Evolutionary conservation across 208 protist genomes (phyloP), one percentile per base, ranked within the genome.

Genomic region (Wallacemonas collosoma): DNA sequence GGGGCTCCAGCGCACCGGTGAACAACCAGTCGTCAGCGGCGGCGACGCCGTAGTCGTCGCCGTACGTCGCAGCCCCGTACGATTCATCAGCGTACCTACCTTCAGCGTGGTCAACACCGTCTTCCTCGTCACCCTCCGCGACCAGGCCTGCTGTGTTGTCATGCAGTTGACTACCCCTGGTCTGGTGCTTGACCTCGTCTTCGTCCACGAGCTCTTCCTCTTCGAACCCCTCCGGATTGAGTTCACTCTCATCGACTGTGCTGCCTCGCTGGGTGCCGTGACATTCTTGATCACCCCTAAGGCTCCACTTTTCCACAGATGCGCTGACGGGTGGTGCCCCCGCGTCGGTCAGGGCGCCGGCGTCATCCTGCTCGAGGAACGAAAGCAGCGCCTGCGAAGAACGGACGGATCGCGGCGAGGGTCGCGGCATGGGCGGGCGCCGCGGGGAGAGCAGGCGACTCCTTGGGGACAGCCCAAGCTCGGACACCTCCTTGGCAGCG

Each of bases 11-110:
- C 3, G 62, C 64, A 11, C 54, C 58, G 0, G 40, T 55, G 53
- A 75, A 77, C 17, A 71, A 44, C 53, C 74, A 58, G 58, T 82
- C 76, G 51, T 86, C 79, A n/a, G 57, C 39, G 47, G 51, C 54
- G 9, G 51, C 51, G 51, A 56, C n/a, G 51, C 51, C 51, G 51
- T 26, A 12, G 51, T 35, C 7, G 36, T n/a, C 26, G 56, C 43
- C 15, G 56, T 62, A 8, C 56, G 6, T 38, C 1, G 6, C 56
- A 0, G 56, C 4, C 7, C 11, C 5, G 56, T 11, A 44, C 17
- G 14, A 5, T 36, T 36, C 39, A 53, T 60, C 26, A 26, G 26
- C 26, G 26, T 26, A 26, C 26, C 26, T 26, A 26, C 26, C 26
- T 26, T 26, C 26, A 26, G 26, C 11, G 26, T 60, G 6, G 58